These are phyloP conservation scores for Aspergillus tanneri DNA, from an alignment of 2,329 filamentous ascomycete species.

Conservation along the genomic window DNA sequence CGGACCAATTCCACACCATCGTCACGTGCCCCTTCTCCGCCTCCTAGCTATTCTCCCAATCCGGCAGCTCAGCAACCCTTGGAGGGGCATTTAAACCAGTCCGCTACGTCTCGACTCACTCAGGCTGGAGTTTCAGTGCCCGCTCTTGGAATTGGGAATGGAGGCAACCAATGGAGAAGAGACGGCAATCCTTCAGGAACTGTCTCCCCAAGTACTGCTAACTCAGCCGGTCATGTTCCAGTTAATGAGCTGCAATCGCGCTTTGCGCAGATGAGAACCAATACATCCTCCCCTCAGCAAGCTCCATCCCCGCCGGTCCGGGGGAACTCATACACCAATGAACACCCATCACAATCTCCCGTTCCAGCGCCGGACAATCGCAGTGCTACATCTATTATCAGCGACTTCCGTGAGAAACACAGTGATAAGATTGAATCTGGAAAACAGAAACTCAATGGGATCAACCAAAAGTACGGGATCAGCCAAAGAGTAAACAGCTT, in stretches of 20 bases:
- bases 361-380: constrained; percentile 61
- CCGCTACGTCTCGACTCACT: constrained; percentile 65
- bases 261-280: constrained; percentile 57
- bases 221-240: constrained; percentile 40
- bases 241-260: constrained; percentile 67
- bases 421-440: constrained; percentile 67
- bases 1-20: constrained; percentile 57
- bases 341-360: constrained; percentile 58
- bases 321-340: constrained; percentile 44
- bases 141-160: constrained; percentile 66
- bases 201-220: constrained; percentile 18
- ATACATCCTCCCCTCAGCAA: constrained; percentile 29
- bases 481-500: constrained; percentile 50
- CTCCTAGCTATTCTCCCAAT: constrained; percentile 48
- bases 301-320: constrained; percentile 35
- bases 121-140: constrained; percentile 76
- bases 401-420: constrained; percentile 68
- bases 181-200: constrained; percentile 30
- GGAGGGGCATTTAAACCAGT: constrained; percentile 53
- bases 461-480: constrained; percentile 40
- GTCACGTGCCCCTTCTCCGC: constrained; percentile 45
- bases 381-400: constrained; percentile 60
- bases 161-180: constrained; percentile 18
- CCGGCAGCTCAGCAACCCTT: constrained; percentile 30
- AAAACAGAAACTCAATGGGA: constrained; percentile 54